Base-by-base conservation (phyloP, 2,329 filamentous ascomycete species). In the Waltergamsia citrina region DNA sequence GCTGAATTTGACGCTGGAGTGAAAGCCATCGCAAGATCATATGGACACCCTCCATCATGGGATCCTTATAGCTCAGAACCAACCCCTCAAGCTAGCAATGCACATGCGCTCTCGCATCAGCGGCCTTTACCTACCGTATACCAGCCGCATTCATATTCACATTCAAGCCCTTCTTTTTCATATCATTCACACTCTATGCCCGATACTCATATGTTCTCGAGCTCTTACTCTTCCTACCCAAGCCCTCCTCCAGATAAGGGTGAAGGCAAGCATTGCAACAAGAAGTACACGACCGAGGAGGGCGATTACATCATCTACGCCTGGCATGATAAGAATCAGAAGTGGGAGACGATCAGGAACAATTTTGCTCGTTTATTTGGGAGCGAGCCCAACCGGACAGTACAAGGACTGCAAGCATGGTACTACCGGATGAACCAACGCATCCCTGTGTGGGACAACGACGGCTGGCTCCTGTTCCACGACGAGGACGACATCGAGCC, bases 221-320 rank as follows among this genome's bases (percentile, higher is more conserved):
- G 9, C n/a, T 15, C n/a, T 15, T 8, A 27, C n/a, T n/a, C n/a
- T 4, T 15, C 49, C 17, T 57, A 57, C 28, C 56, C 53, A 14
- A 56, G 52, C 34, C 54, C 56, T 10, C 56, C 56, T 5, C 53
- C 52, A 1, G 56, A 59, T 21, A 47, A 46, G 10, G n/a, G n/a
- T n/a, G 55, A 61, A 39, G 55, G 53, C 31, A 46, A 56, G 17
- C 57, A 61, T 39, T 60, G 60, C 41, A 63, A 63, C 44, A 56
- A 62, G 32, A 62, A 63, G 43, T 63, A 63, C 45, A 61, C 58
- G 1, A 55, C 53, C 1, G 60, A 63, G 38, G 57, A 63, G 39
- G 57, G 59, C 12, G 59, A 62, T 42, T 63, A 59, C 35, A 61
- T 62, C 46, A 60, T 62, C 39, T 63, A 62, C 39, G 54, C 54